These are phyloP conservation scores for Fusarium acutatum DNA, from an alignment of 2,329 filamentous ascomycete genomes.

Conservation along the genomic window DNA sequence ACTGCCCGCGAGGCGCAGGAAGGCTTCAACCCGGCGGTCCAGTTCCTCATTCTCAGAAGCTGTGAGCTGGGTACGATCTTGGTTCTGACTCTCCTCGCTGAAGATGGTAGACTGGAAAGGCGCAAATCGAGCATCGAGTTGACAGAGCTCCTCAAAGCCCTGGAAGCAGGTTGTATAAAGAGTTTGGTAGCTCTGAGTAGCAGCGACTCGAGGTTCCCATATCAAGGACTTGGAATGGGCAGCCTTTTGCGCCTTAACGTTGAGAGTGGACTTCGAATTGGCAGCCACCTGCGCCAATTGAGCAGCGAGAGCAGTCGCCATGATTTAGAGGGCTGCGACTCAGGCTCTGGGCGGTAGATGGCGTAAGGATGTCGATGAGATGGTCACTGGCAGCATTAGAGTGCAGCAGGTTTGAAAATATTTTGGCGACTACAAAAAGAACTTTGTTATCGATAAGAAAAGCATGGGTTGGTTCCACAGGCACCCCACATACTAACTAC, in stretches of 20 bases:
- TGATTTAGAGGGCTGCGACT: constrained; percentile 51
- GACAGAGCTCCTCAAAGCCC: constrained; percentile 91
- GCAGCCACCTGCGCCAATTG: constrained; percentile 94
- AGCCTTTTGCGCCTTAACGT: constrained; percentile 91
- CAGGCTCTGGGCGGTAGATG: constrained; percentile 37
- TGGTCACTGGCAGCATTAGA: constrained; percentile 31
- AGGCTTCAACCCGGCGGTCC: constrained; percentile 79
- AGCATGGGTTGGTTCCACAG: not conserved
- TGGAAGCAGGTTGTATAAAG: constrained; percentile 88
- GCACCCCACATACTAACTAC: not conserved
- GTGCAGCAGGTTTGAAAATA: constrained; percentile 42
- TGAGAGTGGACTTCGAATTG: constrained; percentile 88
- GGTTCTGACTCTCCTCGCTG: constrained; percentile 89
- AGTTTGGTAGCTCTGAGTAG: constrained; percentile 88
- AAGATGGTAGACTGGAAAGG: constrained; percentile 83
- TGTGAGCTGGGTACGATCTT: constrained; percentile 88
- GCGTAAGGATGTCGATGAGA: constrained; percentile 29
- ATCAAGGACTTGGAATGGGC: constrained; percentile 95
- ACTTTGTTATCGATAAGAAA: constrained; percentile 47
- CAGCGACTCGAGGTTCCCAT: constrained; percentile 86
- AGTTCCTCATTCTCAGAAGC: constrained; percentile 82
- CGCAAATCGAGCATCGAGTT: constrained; percentile 81
- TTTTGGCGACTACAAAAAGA: constrained; percentile 41
- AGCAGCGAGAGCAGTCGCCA: constrained; percentile 88
- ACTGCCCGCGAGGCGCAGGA: constrained; percentile 81